Percentiles rank a stretch among this genome's conserved stretches.
Evolutionary conservation across 192 early-diverging fungal genomes (phyloP).

Genomic region (Coemansia sp.): DNA sequence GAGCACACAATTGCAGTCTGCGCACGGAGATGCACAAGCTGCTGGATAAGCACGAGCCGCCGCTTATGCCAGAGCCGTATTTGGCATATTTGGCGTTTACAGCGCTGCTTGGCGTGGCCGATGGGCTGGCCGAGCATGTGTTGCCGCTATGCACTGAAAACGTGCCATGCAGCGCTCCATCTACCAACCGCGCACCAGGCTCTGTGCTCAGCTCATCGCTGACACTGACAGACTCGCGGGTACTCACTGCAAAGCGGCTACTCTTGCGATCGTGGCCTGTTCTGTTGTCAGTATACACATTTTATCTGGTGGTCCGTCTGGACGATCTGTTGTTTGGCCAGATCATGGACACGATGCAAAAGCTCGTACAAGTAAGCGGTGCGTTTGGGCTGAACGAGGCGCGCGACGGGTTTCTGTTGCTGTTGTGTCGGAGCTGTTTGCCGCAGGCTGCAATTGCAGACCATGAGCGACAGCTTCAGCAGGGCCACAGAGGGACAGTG

Average conservation of each 20-base stretch:
- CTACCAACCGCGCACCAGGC: conserved; percentile 56
- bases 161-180: conserved; percentile 12
- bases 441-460: conserved; percentile 56
- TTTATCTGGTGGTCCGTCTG: conserved; percentile 70
- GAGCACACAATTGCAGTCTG: conserved; percentile 31
- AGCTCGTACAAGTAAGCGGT: conserved; percentile 77
- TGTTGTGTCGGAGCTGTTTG: conserved; percentile 81
- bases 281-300: conserved; percentile 73
- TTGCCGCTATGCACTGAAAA: conserved; percentile 56
- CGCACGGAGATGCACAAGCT: conserved; percentile 72
- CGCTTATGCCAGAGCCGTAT: conserved; percentile 85
- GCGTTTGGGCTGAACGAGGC: conserved; percentile 74
- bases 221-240: background rate
- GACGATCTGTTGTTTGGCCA: conserved; percentile 83
- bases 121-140: conserved; percentile 66
- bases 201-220: conserved; percentile 55
- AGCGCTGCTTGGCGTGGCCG: conserved; percentile 67
- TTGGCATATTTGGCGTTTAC: conserved; percentile 75
- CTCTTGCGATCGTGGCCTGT: conserved; percentile 78
- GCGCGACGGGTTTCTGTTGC: conserved; percentile 81
- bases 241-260: conserved; percentile 65
- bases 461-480: conserved; percentile 27
- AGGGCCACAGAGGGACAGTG: background rate
- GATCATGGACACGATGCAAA: conserved; percentile 67
- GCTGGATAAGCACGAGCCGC: conserved; percentile 91